Conservation (phyloP, 129 eudicot species). For the Tagetes erecta region DNA sequence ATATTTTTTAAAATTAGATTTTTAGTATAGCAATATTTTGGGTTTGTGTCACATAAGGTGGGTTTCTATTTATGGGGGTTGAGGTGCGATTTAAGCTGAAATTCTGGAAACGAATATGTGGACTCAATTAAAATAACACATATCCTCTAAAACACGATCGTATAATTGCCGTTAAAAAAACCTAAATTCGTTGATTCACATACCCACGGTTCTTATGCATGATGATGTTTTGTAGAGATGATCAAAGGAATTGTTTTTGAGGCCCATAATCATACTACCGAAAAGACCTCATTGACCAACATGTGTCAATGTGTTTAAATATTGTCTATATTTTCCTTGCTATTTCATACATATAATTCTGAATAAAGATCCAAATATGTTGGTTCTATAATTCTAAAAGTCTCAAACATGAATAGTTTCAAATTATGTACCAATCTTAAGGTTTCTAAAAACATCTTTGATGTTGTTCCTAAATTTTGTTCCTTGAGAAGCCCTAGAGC, state of each 20-base stretch:
- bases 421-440: conserved; percentile 13
- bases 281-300: conserved; percentile 16
- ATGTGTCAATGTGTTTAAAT: conserved; percentile 5
- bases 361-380: conserved; percentile 10
- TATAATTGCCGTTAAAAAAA: too few species aligned
- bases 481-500: conserved; percentile 27
- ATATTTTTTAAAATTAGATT: too few species aligned
- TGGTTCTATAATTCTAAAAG: not conserved
- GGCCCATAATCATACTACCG: conserved; percentile 10
- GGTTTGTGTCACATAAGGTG: too few species aligned
- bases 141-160: too few species aligned
- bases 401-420: conserved; percentile 28
- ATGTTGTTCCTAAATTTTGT: conserved; percentile 3
- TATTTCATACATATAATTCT: not conserved
- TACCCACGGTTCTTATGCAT: not conserved
- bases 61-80: too few species aligned
- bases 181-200: not conserved
- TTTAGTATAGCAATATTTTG: too few species aligned
- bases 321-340: not conserved
- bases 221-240: not conserved
- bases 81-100: too few species aligned
- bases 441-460: conserved; percentile 20
- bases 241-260: not conserved
- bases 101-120: too few species aligned
- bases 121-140: too few species aligned